A percentile compares a stretch with the other conserved stretches of the same genome.
phyloP scores from a whole-genome alignment of 2,329 filamentous ascomycete species.

The Pseudogymnoascus sp. region DNA sequence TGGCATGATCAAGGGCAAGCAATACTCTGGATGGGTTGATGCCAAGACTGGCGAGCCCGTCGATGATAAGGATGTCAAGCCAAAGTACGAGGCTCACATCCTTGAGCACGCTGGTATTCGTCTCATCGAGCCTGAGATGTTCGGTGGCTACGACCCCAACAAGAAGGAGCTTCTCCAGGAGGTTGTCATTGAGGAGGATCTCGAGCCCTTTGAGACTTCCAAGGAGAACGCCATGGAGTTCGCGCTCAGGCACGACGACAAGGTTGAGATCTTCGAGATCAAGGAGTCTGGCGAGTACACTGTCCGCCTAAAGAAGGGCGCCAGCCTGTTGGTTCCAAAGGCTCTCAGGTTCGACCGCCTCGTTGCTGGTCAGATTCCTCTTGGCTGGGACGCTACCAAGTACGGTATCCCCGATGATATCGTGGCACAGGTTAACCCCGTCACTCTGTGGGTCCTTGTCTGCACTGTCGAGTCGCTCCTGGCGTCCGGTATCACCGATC shows the following conservation, averaged over 20 bases:
- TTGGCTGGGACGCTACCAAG: constrained; percentile 91
- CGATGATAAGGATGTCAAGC: constrained; percentile 95
- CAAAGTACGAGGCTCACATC: constrained; percentile 95
- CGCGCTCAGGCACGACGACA: constrained; percentile 92
- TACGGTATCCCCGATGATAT: constrained; percentile 98
- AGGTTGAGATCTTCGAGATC: constrained; percentile 95
- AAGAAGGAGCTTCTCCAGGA: constrained; percentile 98
- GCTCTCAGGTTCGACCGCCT: constrained; percentile 94
- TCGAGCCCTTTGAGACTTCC: constrained; percentile 93
- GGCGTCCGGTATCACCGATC: constrained; percentile 91
- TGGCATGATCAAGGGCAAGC: constrained; percentile 88
- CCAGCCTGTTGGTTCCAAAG: constrained; percentile 91
- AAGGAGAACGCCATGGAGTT: constrained; percentile 98
- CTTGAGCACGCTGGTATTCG: constrained; percentile 96
- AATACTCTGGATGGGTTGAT: constrained; percentile 95
- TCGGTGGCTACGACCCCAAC: constrained; percentile 93
- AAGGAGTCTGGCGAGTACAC: constrained; percentile 89
- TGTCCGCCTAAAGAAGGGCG: constrained; percentile 90
- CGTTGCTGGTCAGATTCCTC: constrained; percentile 93
- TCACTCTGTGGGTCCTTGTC: constrained; percentile 90
- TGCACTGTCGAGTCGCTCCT: constrained; percentile 88
- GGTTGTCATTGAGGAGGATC: constrained; percentile 92
- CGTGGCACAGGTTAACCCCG: constrained; percentile 92
- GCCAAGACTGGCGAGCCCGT: constrained; percentile 89
- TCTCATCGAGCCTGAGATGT: constrained; percentile 93